Evolutionary conservation across 1,284 basidiomycete species (phyloP).

Genomic region (Nidula niveotomentosa): DNA sequence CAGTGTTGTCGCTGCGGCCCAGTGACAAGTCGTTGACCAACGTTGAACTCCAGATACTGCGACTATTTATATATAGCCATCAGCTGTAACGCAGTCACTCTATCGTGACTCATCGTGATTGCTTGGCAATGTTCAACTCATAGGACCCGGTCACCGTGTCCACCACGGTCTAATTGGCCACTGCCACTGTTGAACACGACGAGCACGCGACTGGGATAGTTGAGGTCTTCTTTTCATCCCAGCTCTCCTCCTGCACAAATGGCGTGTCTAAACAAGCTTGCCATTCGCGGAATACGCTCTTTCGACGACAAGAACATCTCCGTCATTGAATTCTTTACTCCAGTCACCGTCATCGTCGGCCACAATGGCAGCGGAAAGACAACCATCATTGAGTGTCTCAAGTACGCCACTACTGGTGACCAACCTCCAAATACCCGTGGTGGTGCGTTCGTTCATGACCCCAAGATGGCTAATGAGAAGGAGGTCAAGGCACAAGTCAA

Average conservation of each 20-base stretch:
- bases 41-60: no score
- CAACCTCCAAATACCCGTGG: conserved; percentile 97
- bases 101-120: no score
- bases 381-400: conserved; percentile 98
- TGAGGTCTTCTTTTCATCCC: background rate
- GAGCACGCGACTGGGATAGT: background rate
- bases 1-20: no score
- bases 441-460: conserved; percentile 97
- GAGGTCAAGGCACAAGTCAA: conserved; percentile 99
- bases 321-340: conserved; percentile 96
- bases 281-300: conserved; percentile 84
- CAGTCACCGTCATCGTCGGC: conserved; percentile 98
- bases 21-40: no score
- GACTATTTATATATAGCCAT: no score
- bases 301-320: conserved; percentile 95
- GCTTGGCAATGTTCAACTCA: no score
- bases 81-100: no score
- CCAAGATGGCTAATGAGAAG: conserved; percentile 98
- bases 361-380: conserved; percentile 99
- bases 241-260: conserved; percentile 36
- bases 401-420: conserved; percentile 98
- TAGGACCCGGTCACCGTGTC: no score
- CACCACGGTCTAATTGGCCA: no score
- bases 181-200: no score
- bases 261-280: conserved; percentile 87